Conservation (phyloP, 108 stramenopile species). For the Phaeodactylum tricornutum region DNA sequence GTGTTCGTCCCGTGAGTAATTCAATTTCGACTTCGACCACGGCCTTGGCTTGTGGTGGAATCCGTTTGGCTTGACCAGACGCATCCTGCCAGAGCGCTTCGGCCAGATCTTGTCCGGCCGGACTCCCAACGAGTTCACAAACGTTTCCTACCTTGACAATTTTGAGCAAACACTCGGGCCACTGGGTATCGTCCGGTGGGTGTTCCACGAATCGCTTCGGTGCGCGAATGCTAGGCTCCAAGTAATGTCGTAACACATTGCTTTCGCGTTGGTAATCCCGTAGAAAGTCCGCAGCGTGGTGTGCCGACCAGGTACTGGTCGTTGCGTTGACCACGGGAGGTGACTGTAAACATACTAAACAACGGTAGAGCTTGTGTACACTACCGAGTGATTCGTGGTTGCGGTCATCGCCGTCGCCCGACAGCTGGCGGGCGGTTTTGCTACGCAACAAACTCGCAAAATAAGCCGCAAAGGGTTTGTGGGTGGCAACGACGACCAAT, state of each 20-base stretch:
- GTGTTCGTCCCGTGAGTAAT: constrained; percentile 74
- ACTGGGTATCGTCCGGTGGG: constrained; percentile 19
- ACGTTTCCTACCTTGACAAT: constrained; percentile 39
- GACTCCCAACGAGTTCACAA: constrained; percentile 29
- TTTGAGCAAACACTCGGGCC: constrained; percentile 65
- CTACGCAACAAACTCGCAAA: constrained; percentile 62
- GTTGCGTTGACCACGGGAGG: not conserved
- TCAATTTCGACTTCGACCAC: constrained; percentile 61
- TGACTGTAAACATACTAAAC: constrained; percentile 51
- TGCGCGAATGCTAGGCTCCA: constrained; percentile 60
- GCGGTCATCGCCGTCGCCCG: not conserved
- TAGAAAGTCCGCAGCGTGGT: constrained; percentile 1
- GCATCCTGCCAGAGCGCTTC: constrained; percentile 4
- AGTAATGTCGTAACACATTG: constrained; percentile 50
- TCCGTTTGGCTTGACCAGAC: not conserved
- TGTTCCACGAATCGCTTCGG: constrained; percentile 41
- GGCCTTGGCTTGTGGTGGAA: constrained; percentile 41
- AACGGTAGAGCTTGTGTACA: constrained; percentile 68
- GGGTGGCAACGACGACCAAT: constrained; percentile 65
- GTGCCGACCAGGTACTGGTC: not conserved
- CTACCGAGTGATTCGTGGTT: constrained; percentile 15
- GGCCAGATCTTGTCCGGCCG: constrained; percentile 10
- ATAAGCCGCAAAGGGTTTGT: constrained; percentile 66
- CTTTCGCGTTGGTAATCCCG: not conserved
- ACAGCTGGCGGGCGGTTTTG: constrained; percentile 30